Percentiles rank a stretch among this genome's conserved stretches.
These are phyloP conservation scores for Penicillium sp. DNA, from an alignment of 2,329 filamentous ascomycete species.

Conservation along the genomic window DNA sequence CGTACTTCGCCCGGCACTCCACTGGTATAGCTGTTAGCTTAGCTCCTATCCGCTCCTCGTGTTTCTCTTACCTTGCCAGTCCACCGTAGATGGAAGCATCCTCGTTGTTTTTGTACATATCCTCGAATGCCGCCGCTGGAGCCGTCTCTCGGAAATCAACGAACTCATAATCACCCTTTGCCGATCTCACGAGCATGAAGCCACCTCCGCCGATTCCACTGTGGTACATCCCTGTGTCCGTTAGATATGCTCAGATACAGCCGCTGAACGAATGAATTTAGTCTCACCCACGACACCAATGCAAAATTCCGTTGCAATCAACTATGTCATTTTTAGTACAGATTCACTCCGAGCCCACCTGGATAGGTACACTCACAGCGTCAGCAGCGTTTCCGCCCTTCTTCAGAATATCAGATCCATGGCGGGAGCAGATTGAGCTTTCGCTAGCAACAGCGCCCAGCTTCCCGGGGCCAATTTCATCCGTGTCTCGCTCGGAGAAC, in stretches of 20 bases:
- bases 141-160: conserved; percentile 90
- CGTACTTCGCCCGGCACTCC: conserved; percentile 61
- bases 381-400: conserved; percentile 71
- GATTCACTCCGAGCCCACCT: neutral
- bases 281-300: conserved; percentile 64
- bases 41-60: no score
- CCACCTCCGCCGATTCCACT: conserved; percentile 83
- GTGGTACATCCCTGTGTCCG: conserved; percentile 64
- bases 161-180: conserved; percentile 74
- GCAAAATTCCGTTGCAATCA: conserved; percentile 72
- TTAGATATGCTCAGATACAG: neutral
- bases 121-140: conserved; percentile 72
- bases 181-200: conserved; percentile 75
- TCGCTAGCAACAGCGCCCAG: conserved; percentile 69
- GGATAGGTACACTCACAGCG: conserved; percentile 47
- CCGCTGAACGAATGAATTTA: neutral
- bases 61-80: conserved; percentile 54
- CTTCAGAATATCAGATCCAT: conserved; percentile 63
- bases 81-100: conserved; percentile 68
- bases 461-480: conserved; percentile 18
- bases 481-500: neutral
- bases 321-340: conserved; percentile 29
- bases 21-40: conserved; percentile 32
- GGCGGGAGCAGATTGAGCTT: conserved; percentile 63
- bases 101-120: conserved; percentile 78